Conservation (phyloP, 2,329 filamentous ascomycete genomes). For the Shiraia bambusicola region DNA sequence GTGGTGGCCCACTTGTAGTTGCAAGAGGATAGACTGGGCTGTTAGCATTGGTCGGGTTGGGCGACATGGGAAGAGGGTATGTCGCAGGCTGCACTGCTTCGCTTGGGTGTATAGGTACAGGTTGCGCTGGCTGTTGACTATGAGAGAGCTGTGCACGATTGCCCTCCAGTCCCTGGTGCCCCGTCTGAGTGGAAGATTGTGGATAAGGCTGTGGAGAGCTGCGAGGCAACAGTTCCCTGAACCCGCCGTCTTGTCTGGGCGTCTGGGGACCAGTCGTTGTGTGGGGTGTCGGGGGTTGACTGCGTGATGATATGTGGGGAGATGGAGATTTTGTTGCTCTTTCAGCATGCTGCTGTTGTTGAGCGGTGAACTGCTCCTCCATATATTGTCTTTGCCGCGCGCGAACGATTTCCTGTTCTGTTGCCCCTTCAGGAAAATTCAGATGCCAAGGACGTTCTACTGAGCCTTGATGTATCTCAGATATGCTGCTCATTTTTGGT, state of each 20-base stretch:
- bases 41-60: slow-evolving; percentile 14
- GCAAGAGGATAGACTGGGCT: slow-evolving; percentile 28
- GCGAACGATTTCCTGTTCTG: slow-evolving; percentile 41
- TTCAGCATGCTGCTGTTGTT: slow-evolving; percentile 36
- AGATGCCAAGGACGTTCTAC: slow-evolving; percentile 38
- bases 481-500: slow-evolving; percentile 41
- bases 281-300: slow-evolving; percentile 23
- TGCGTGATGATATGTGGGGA: slow-evolving; percentile 25
- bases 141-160: slow-evolving; percentile 9
- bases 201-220: slow-evolving; percentile 31
- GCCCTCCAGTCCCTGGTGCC: slow-evolving; percentile 2
- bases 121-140: slow-evolving; percentile 25
- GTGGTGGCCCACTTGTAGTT: slow-evolving; percentile 21
- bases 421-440: slow-evolving; percentile 37
- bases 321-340: slow-evolving; percentile 36
- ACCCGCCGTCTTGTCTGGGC: slow-evolving; percentile 28
- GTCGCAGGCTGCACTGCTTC: slow-evolving; percentile 21
- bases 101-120: slow-evolving; percentile 22
- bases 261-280: slow-evolving; percentile 9
- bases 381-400: slow-evolving; percentile 41
- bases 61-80: slow-evolving; percentile 32
- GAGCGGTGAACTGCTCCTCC: slow-evolving; percentile 35
- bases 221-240: slow-evolving; percentile 39
- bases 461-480: slow-evolving; percentile 25
- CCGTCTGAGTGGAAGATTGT: slow-evolving; percentile 13